phyloP scores from a whole-genome alignment of 768 basidiomycete species.

The Terana coerulea region DNA sequence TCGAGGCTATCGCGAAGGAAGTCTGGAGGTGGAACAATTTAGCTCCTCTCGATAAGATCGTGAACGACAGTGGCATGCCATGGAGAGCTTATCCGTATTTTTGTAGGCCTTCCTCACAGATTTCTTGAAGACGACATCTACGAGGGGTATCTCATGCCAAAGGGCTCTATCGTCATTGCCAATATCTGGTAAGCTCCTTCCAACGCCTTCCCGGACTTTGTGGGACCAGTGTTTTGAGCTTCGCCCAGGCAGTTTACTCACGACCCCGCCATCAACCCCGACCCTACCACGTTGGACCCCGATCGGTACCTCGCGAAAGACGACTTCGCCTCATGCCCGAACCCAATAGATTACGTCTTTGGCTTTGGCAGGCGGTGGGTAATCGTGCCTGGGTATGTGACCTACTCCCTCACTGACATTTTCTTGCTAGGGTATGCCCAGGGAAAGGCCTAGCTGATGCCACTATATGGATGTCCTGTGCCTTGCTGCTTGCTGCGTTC shows the following conservation, averaged over 20 bases:
- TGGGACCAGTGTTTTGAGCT: background rate
- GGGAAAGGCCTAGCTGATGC: constrained; percentile 28
- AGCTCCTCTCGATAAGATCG: constrained; percentile 3
- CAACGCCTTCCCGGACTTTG: background rate
- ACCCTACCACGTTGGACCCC: constrained; percentile 17
- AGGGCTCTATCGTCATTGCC: constrained; percentile 13
- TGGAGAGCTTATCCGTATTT: background rate
- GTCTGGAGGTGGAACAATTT: constrained; percentile 31
- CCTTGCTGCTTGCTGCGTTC: constrained; percentile 29
- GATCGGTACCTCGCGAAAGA: constrained; percentile 15
- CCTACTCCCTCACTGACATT: constrained; percentile 4
- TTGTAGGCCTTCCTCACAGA: constrained; percentile 17
- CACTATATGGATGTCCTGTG: constrained; percentile 25
- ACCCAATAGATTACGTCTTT: constrained; percentile 5
- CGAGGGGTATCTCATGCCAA: constrained; percentile 17
- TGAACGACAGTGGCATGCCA: background rate
- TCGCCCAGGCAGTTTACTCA: constrained; percentile 17
- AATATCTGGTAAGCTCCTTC: constrained; percentile 14
- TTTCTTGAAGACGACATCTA: constrained; percentile 18
- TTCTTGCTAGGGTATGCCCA: background rate
- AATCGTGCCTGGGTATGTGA: background rate
- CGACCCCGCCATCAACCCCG: constrained; percentile 11
- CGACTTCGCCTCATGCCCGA: constrained; percentile 15
- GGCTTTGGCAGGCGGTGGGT: constrained; percentile 16
- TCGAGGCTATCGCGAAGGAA: constrained; percentile 24